Base-by-base conservation (phyloP, 2,329 filamentous ascomycete genomes). In the Fusarium sp. region DNA sequence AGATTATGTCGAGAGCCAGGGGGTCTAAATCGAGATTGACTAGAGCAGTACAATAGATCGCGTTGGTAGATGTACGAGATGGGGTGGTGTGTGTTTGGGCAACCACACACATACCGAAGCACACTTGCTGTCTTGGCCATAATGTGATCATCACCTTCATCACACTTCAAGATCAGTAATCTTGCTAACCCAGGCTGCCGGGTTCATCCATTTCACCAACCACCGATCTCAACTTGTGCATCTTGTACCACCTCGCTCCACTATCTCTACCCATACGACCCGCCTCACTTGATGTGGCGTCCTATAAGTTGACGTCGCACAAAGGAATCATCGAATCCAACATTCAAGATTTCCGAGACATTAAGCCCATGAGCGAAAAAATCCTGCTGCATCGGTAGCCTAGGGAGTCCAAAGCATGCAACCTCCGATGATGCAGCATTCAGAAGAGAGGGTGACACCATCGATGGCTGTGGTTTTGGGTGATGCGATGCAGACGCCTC, bases 271-370 rank as follows among this genome's bases (percentile, higher is more conserved):
- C 19, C 34, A 34, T 60, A 58, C 65, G 55, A 54, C 46, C 31
- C 43, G 58, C 48, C 45, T 50, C 49, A 26, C n/a, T 43, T 37
- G 43, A 41, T 41, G 62, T 70, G 67, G 67, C 67, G 67, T 58
- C 67, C 54, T 67, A 65, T 61, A 55, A 71, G 46, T 23, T 46
- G 30, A 39, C 9, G 62, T 65, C 12, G 11, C 31, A 66, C 62
- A 45, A 23, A 44, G n/a, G 25, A 30, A 18, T 16, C 42, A 65
- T 66, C 30, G 23, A 42, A 55, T 61, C 57, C 54, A 66, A 31
- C 37, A 23, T 23, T 63, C 65, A 71, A 73, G 71, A 75, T 48
- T 19, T 26, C 73, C 69, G 73, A 75, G 71, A 75, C 69, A 75
- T 75, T 64, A 30, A 11, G 21, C 21, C 19, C 46, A 46, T 37